Base-by-base conservation (phyloP, 805 yeast species). In the Zygotorulaspora florentina region DNA sequence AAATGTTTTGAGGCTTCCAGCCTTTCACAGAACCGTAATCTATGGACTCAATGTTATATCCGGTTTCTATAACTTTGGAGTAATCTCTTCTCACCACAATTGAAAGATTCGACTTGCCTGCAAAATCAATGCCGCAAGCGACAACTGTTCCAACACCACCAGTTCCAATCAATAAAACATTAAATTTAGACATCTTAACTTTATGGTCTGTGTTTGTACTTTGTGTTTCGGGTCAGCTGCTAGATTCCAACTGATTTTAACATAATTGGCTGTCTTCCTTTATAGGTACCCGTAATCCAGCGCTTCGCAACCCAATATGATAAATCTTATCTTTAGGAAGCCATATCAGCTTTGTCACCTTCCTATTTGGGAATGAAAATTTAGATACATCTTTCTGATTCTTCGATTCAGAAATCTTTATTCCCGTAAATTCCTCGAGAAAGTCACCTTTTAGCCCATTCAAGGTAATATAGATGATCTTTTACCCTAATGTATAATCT, bases 71-170 rank as follows among this genome's bases (percentile, higher is more conserved):
- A 34, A 80, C 79, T 8, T 52, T 50, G 8, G 75, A 74, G 61
- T 78, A 83, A 54, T 79, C 81, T 13, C 85, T 76, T 57, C 89
- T 72, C 13, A 81, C 70, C 10, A 83, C 80, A 10, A 77, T 69
- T 1, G 87, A 74, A 12, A 81, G 79, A 26, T 70, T 71, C 3
- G 76, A 70, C 29, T 71, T 66, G 1, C 75, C 75, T 31, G 73
- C 70, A 30, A 59, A 58, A 50, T 74, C 76, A 31, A 86, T 67
- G 0, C 84, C 77, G 42, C 79, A 75, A 0, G 91, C 85, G 3
- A 83, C 82, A 35, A 85, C 75, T 30, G 84, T 70, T 23, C 95
- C 95, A 10, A 86, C 90, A 31, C 91, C 95, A 13, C 95, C 95
- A 42, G 85, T 70, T 2, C 95, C 95, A 23, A 86, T 71, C 9